Conservation (phyloP, 2,329 filamentous ascomycete genomes). For the Apiospora aurea region DNA sequence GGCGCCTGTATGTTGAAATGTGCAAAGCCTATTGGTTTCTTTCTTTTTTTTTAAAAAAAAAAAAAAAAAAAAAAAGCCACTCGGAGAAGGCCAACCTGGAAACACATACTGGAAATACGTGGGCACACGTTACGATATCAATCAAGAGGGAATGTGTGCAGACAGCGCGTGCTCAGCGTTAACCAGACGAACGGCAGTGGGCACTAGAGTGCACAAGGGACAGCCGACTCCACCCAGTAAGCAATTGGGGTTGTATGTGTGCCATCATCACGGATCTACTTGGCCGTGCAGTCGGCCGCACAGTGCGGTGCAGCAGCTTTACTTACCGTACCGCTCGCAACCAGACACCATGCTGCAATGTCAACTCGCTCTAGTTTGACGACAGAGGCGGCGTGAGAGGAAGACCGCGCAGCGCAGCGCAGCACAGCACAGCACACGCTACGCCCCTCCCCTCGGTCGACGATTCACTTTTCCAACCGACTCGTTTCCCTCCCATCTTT, state of each 20-base stretch:
- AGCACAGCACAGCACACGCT: not conserved
- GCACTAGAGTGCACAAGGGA: not conserved
- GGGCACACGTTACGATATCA: not conserved
- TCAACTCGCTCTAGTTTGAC: slow-evolving; percentile 13
- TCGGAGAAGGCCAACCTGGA: too few species aligned
- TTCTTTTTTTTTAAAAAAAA: too few species aligned
- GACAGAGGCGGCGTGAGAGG: slow-evolving; percentile 22
- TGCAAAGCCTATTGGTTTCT: not conserved
- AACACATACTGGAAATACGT: too few species aligned
- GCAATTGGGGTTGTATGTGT: not conserved
- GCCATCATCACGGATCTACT: not conserved
- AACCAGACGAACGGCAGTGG: not conserved
- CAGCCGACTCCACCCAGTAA: slow-evolving; percentile 13
- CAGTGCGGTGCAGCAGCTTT: slow-evolving; percentile 4
- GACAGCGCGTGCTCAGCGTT: not conserved
- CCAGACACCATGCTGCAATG: slow-evolving; percentile 6
- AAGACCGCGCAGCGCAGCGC: not conserved
- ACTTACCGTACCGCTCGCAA: not conserved
- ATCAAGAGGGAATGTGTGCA: not conserved
- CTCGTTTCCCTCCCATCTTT: slow-evolving; percentile 9
- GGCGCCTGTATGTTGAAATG: not conserved
- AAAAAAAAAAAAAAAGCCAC: too few species aligned
- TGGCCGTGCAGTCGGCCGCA: not conserved
- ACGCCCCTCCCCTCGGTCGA: slow-evolving; percentile 5
- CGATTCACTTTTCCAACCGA: slow-evolving; percentile 11